Conservation (phyloP, 2,329 filamentous ascomycete species). For the Sporothrix dimorphospora region DNA sequence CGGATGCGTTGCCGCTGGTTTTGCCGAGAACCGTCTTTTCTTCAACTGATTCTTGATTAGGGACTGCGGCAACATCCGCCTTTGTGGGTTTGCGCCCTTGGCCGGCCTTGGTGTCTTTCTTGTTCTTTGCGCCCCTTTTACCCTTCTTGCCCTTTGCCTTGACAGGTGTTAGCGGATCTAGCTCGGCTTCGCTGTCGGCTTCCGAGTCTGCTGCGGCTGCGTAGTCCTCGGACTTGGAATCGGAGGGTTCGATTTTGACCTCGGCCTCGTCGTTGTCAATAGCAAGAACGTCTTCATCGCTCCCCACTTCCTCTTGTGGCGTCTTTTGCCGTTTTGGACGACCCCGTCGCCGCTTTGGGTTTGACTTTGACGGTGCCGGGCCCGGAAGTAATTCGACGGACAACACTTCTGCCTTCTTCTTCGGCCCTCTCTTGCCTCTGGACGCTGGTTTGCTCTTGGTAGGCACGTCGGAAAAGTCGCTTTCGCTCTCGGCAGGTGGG, state of each 20-base stretch:
- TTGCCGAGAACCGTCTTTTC: constrained; percentile 11
- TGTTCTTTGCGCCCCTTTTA: not conserved
- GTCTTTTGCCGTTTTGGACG: constrained; percentile 26
- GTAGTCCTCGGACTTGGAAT: not conserved
- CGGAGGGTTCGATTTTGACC: not conserved
- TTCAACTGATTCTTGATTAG: not conserved
- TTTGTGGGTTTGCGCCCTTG: not conserved
- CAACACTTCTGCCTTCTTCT: not conserved
- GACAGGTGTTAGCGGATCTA: not conserved
- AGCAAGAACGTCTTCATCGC: not conserved
- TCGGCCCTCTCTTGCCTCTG: constrained; percentile 46
- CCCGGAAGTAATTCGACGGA: not conserved
- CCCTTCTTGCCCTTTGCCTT: constrained; percentile 5
- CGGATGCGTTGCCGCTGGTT: constrained; percentile 24
- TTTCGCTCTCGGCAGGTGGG: not conserved
- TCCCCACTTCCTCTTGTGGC: not conserved
- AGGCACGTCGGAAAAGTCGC: not conserved
- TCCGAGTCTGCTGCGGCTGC: not conserved
- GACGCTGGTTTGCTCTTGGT: not conserved
- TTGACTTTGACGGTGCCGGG: not conserved
- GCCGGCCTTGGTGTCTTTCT: not conserved
- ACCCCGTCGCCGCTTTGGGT: constrained; percentile 18
- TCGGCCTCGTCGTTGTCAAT: not conserved
- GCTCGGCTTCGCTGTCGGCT: not conserved
- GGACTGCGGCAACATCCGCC: not conserved